phyloP scores from a whole-genome alignment of 371 early-diverging fungal species.

The Gilbertella persicaria region DNA sequence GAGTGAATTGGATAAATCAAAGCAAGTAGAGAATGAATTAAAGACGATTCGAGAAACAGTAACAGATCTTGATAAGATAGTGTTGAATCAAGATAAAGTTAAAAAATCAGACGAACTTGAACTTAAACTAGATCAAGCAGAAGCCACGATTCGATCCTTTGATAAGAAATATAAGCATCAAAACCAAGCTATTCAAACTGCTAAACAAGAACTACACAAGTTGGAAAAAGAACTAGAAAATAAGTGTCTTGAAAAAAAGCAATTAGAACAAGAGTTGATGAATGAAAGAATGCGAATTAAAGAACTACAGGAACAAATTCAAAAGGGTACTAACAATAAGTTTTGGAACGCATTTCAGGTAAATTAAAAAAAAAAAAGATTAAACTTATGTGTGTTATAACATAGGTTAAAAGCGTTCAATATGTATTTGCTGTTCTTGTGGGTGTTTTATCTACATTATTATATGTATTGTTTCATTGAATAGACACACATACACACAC shows the following conservation, averaged over 20 bases:
- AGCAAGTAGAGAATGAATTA: conserved; percentile 37
- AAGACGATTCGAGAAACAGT: conserved; percentile 29
- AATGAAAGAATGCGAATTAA: conserved; percentile 9
- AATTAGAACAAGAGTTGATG: conserved; percentile 2
- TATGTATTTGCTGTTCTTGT: conserved; percentile 9
- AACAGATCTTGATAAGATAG: conserved; percentile 21
- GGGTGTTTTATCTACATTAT: conserved; percentile 18
- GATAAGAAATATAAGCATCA: conserved; percentile 21
- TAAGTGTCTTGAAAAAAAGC: conserved; percentile 5
- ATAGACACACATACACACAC: too few relatives aligned
- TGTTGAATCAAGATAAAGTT: conserved; percentile 16
- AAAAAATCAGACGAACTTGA: conserved; percentile 21
- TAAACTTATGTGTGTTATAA: neutral
- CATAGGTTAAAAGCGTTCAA: conserved; percentile 10
- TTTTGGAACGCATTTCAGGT: conserved; percentile 18
- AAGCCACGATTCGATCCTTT: conserved; percentile 6
- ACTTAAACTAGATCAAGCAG: conserved; percentile 13
- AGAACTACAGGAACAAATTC: conserved; percentile 7
- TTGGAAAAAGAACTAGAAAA: conserved; percentile 12
- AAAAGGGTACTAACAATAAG: neutral
- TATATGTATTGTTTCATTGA: conserved; percentile 22
- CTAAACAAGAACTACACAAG: conserved; percentile 18
- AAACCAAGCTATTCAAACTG: conserved; percentile 22
- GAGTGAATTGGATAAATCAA: conserved; percentile 40
- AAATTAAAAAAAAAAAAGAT: conserved; percentile 1